A percentile compares a stretch with the other conserved stretches of the same genome.
Conservation (phyloP, 345 rosid genomes). For the Corchorus capsularis region DNA sequence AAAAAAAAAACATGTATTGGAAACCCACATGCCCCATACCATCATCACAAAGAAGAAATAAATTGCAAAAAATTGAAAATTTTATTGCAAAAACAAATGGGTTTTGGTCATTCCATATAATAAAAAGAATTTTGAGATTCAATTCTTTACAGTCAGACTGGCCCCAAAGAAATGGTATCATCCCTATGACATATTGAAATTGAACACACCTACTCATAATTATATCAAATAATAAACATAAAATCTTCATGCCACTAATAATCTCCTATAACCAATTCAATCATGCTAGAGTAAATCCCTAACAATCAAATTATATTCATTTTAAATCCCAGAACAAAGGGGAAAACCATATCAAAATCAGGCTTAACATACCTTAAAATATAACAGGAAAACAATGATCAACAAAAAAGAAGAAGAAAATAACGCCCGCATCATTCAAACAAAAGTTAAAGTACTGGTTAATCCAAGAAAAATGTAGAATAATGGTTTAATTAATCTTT, state of each 20-base stretch:
- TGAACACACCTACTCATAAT: too few relatives aligned
- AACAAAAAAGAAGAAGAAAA: background rate
- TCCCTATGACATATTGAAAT: too few relatives aligned
- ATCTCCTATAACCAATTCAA: too few relatives aligned
- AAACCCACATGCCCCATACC: background rate
- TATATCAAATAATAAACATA: too few relatives aligned
- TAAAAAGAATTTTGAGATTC: background rate
- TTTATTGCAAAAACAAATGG: background rate
- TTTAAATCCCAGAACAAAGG: background rate
- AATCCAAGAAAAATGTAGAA: background rate
- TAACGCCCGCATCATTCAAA: background rate
- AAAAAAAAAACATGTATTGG: too few relatives aligned
- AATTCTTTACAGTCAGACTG: too few relatives aligned
- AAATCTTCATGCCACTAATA: too few relatives aligned
- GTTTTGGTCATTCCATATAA: background rate
- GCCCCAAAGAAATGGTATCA: too few relatives aligned
- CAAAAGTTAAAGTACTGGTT: background rate
- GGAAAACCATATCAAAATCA: background rate
- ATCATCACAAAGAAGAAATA: background rate
- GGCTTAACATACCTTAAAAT: background rate
- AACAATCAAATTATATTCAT: background rate
- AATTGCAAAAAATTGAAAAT: background rate
- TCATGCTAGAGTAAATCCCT: too few relatives aligned
- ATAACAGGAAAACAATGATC: background rate
- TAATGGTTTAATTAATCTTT: background rate